These are phyloP conservation scores for Shiraia bambusicola DNA, from an alignment of 2,329 filamentous ascomycete species.

Conservation along the genomic window DNA sequence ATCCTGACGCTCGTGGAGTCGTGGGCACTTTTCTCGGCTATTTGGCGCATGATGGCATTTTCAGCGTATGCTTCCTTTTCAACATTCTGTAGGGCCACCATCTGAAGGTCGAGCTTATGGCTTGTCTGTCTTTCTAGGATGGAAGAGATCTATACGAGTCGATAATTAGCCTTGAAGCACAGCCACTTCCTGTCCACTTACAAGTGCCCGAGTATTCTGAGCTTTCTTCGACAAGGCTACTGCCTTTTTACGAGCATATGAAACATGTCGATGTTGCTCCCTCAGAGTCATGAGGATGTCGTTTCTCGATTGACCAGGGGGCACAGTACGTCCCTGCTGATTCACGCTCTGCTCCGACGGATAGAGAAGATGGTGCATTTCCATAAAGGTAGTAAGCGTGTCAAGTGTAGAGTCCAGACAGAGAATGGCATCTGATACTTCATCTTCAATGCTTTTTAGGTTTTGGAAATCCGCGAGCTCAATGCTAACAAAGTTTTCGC, in stretches of 20 bases:
- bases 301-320: too few species aligned
- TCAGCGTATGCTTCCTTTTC: constrained; percentile 18
- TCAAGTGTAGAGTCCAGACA: constrained; percentile 24
- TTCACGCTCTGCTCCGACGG: background rate
- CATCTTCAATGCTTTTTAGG: constrained; percentile 24
- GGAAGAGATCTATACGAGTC: constrained; percentile 16
- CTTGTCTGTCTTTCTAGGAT: constrained; percentile 20
- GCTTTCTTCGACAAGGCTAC: constrained; percentile 15
- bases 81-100: constrained; percentile 18
- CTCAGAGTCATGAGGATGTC: constrained; percentile 7
- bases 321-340: too few species aligned
- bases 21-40: constrained; percentile 23
- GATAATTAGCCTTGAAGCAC: background rate
- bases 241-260: constrained; percentile 14
- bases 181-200: constrained; percentile 1
- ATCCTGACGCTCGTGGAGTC: constrained; percentile 27
- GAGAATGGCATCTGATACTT: constrained; percentile 16
- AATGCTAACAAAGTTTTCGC: constrained; percentile 13
- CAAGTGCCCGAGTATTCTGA: constrained; percentile 14
- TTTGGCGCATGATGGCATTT: constrained; percentile 20
- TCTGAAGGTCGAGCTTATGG: constrained; percentile 20
- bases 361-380: constrained; percentile 16
- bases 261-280: constrained; percentile 10
- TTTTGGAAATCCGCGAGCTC: constrained; percentile 20
- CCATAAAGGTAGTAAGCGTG: constrained; percentile 14